phyloP scores from a whole-genome alignment of 495 filamentous ascomycete genomes.

The Amorphotheca resinae region DNA sequence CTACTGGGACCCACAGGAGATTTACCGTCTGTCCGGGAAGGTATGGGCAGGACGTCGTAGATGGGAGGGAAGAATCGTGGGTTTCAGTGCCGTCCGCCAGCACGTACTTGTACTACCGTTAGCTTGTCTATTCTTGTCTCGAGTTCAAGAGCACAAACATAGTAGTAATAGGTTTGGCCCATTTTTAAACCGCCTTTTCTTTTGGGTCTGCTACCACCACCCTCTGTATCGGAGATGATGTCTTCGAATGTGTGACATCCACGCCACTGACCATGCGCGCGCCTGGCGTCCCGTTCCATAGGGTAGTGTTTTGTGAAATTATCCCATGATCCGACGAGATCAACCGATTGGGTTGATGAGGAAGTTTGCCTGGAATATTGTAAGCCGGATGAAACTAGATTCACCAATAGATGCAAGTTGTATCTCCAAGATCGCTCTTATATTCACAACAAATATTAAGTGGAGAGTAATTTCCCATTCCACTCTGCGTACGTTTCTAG shows the following conservation, averaged over 20 bases:
- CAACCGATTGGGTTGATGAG: conserved; percentile 55
- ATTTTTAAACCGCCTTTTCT: conserved; percentile 75
- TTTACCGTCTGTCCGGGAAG: conserved; percentile 81
- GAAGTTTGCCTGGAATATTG: conserved; percentile 44
- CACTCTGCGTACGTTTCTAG: neutral
- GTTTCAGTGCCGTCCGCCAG: conserved; percentile 62
- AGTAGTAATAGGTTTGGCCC: conserved; percentile 92
- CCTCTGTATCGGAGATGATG: conserved; percentile 69
- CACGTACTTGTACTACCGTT: conserved; percentile 46
- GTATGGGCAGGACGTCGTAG: conserved; percentile 70
- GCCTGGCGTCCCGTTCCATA: conserved; percentile 64
- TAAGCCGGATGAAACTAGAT: conserved; percentile 20
- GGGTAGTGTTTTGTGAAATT: conserved; percentile 67
- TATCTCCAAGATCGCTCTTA: neutral
- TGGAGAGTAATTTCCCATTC: conserved; percentile 6
- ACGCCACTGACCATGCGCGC: conserved; percentile 62
- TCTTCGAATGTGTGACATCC: conserved; percentile 76
- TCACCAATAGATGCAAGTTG: conserved; percentile 3
- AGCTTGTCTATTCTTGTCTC: conserved; percentile 17
- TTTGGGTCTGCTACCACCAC: conserved; percentile 33
- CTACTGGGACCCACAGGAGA: conserved; percentile 63
- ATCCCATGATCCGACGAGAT: conserved; percentile 85
- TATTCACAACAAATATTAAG: conserved; percentile 2
- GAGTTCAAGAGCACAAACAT: conserved; percentile 42
- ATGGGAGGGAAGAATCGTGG: conserved; percentile 55